These are phyloP conservation scores for Flammula alnicola DNA, from an alignment of 1,284 basidiomycete species.

Conservation along the genomic window DNA sequence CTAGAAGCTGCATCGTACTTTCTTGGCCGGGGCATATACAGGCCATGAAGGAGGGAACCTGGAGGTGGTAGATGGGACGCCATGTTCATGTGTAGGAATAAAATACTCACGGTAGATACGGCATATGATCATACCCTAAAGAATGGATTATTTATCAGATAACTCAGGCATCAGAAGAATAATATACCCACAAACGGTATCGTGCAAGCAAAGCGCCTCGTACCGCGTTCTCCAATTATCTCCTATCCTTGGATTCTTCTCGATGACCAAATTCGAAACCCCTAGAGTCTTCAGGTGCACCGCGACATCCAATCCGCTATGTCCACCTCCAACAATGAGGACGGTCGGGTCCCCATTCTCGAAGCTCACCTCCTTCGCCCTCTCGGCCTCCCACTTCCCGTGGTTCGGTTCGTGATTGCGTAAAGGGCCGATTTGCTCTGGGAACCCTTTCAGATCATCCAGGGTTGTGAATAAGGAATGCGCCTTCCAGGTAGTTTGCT, in stretches of 20 bases:
- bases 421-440: constrained; percentile 47
- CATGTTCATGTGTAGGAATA: not conserved
- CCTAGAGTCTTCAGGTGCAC: constrained; percentile 64
- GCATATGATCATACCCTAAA: constrained; percentile 58
- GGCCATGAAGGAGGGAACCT: constrained; percentile 69
- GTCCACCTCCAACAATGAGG: constrained; percentile 69
- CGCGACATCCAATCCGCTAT: constrained; percentile 66
- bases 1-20: too few species aligned
- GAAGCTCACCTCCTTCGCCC: constrained; percentile 43
- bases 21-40: constrained; percentile 59
- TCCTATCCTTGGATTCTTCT: constrained; percentile 59
- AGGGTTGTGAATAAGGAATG: constrained; percentile 64
- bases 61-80: not conserved
- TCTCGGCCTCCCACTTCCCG: constrained; percentile 40
- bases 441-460: constrained; percentile 57
- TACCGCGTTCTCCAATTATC: constrained; percentile 68
- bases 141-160: constrained; percentile 3
- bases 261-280: constrained; percentile 59
- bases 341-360: constrained; percentile 46
- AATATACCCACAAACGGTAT: constrained; percentile 61
- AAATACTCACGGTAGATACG: constrained; percentile 47
- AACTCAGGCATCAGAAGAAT: not conserved
- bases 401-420: constrained; percentile 38
- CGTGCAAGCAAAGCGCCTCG: constrained; percentile 66
- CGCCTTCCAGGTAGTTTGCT: constrained; percentile 53